Evolutionary conservation across 352 stramenopile species (phyloP).

Genomic region (Pythium oligandrum): DNA sequence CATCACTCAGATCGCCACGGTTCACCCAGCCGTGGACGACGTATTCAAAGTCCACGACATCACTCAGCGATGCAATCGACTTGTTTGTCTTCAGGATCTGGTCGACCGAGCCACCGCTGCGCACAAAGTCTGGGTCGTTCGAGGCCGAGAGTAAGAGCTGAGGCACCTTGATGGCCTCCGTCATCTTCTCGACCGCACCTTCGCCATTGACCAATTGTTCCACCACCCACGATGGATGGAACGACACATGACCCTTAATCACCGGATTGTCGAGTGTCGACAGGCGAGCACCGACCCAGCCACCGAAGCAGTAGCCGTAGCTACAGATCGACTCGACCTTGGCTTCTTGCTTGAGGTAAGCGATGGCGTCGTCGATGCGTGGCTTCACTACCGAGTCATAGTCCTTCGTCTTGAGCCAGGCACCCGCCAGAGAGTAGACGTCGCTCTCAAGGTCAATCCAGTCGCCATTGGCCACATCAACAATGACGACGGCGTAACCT

Average conservation of each 20-base stretch:
- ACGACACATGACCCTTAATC: constrained; percentile 18
- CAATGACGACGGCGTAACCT: too few species aligned
- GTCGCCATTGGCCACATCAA: too few species aligned
- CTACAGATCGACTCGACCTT: constrained; percentile 8
- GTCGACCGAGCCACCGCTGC: constrained; percentile 29
- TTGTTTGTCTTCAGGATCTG: constrained; percentile 23
- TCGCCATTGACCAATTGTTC: constrained; percentile 28
- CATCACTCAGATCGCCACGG: constrained; percentile 4
- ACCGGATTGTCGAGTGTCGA: constrained; percentile 9
- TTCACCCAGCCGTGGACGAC: constrained; percentile 8
- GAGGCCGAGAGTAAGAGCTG: too few species aligned
- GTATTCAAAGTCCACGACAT: not conserved
- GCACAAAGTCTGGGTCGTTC: constrained; percentile 36
- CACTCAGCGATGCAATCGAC: constrained; percentile 6
- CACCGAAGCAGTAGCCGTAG: too few species aligned
- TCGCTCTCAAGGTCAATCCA: too few species aligned
- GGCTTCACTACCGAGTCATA: constrained; percentile 6
- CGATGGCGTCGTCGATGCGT: constrained; percentile 18
- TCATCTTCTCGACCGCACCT: constrained; percentile 27
- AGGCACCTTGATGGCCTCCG: too few species aligned
- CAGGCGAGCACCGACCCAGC: constrained; percentile 19
- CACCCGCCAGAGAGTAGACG: too few species aligned
- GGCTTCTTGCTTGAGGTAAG: constrained; percentile 18
- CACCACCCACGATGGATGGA: too few species aligned
- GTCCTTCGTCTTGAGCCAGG: too few species aligned